Conservation (phyloP, 2,329 filamentous ascomycete species). For the Botrytis squamosa region DNA sequence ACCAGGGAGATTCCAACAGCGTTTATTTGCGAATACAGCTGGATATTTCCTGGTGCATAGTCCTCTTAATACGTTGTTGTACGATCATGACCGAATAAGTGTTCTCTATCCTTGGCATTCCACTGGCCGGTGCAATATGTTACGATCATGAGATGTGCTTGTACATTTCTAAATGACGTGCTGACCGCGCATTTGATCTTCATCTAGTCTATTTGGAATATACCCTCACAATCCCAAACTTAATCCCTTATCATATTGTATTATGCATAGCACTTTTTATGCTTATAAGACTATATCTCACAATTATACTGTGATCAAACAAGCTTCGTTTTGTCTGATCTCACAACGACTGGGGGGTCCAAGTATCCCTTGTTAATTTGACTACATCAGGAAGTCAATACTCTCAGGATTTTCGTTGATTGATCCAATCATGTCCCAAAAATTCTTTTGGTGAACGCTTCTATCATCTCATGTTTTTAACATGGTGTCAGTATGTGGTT, state of each 20-base stretch:
- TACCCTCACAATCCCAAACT: background rate
- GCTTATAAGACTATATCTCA: background rate
- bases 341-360: slow-evolving; percentile 28
- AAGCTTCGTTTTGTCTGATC: slow-evolving; percentile 31
- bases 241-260: background rate
- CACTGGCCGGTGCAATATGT: background rate
- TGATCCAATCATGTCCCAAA: background rate
- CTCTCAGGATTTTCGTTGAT: background rate
- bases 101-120: background rate
- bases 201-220: background rate
- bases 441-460: background rate
- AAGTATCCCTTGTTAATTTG: slow-evolving; percentile 23
- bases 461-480: slow-evolving; percentile 17
- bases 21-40: background rate
- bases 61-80: background rate
- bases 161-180: background rate
- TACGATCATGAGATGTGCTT: background rate
- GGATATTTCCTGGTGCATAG: background rate
- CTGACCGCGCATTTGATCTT: background rate
- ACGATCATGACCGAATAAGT: background rate
- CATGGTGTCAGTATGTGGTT: slow-evolving; percentile 28
- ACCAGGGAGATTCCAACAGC: background rate
- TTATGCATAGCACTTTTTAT: slow-evolving; percentile 14
- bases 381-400: background rate
- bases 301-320: slow-evolving; percentile 32